phyloP scores from a whole-genome alignment of 2,329 filamentous ascomycete species.

The Pseudocercospora fijiensis region DNA sequence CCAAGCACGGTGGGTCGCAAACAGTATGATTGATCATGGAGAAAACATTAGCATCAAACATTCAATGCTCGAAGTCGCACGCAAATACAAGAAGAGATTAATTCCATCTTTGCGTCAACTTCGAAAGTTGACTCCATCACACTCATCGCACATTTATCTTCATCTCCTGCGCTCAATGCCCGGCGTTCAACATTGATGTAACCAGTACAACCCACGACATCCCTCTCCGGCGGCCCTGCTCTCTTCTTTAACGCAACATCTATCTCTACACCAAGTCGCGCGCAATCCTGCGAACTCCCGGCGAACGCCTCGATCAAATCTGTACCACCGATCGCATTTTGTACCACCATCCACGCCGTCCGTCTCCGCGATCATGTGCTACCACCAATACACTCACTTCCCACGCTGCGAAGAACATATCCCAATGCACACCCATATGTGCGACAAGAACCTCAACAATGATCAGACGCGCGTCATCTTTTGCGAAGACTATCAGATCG shows the following conservation, averaged over 20 bases:
- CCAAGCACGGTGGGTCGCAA: slow-evolving; percentile 3
- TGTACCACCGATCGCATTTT: slow-evolving; percentile 1
- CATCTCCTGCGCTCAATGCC: not conserved
- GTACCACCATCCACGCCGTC: not conserved
- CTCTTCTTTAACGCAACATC: not conserved
- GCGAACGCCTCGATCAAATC: not conserved
- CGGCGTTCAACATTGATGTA: not conserved
- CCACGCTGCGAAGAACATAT: slow-evolving; percentile 30
- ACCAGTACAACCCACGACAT: not conserved
- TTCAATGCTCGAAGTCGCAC: slow-evolving; percentile 13
- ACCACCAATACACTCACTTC: slow-evolving; percentile 39
- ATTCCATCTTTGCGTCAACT: not conserved
- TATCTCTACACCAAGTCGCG: not conserved
- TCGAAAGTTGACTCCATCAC: not conserved
- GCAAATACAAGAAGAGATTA: slow-evolving; percentile 11
- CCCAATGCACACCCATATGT: slow-evolving; percentile 36
- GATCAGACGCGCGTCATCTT: slow-evolving; percentile 35
- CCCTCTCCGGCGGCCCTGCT: slow-evolving; percentile 11
- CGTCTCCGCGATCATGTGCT: slow-evolving; percentile 31
- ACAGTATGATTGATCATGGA: slow-evolving; percentile 4
- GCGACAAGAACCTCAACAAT: slow-evolving; percentile 33
- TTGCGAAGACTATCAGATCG: slow-evolving; percentile 35
- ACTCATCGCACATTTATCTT: not conserved
- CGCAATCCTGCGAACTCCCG: not conserved
- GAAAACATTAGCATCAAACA: slow-evolving; percentile 16